Evolutionary conservation across 2,329 filamentous ascomycete species (phyloP), one percentile per base, ranked within the genome.

Genomic region (Fusarium secorum): DNA sequence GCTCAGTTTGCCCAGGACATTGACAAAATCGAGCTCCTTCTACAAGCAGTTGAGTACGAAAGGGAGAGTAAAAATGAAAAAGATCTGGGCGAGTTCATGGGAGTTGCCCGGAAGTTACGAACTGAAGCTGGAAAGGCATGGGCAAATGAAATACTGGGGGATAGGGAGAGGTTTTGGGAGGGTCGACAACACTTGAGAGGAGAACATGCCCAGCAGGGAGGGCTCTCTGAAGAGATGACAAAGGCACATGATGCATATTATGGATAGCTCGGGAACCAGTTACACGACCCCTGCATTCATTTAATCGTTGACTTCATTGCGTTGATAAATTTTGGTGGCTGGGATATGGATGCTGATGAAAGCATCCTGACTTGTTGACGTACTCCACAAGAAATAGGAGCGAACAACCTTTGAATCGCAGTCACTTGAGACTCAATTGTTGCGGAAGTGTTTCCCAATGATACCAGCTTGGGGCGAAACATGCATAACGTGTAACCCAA

Each of bases 1-100:
- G 93, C 91, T 74, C 86, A 90, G 66, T 98, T 95, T 73, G 96
- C 98, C 36, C 96, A 99, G 79, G 96, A 98, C 79, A 89, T 99
- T 61, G 96, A 99, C 83, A 98, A 98, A 89, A 90, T 99, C 79
- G 96, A 99, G 83, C 85, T 99, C 71, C 83, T 99, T 66, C 83
- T 97, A 76, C 96, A 99, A 84, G 98, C 98, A 92, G 85, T 97
- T 39, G 96, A 99, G 81, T 99, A 99, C 77, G 96, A 99, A 87
- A 91, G 91, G 74, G 83, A 86, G 20, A 85, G 88, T 53, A 82
- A 89, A 57, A 88, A 88, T 36, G 81, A 84, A 70, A 80, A 93
- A 35, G 93, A 98, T 79, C 83, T 99, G 52, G 89, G 91, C 45
- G 95, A 98, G 83, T 98, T 99, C 75, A 87, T 89, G 4, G 91